Conservation (phyloP, 345 rosid species). For the Cochlearia excelsa region DNA sequence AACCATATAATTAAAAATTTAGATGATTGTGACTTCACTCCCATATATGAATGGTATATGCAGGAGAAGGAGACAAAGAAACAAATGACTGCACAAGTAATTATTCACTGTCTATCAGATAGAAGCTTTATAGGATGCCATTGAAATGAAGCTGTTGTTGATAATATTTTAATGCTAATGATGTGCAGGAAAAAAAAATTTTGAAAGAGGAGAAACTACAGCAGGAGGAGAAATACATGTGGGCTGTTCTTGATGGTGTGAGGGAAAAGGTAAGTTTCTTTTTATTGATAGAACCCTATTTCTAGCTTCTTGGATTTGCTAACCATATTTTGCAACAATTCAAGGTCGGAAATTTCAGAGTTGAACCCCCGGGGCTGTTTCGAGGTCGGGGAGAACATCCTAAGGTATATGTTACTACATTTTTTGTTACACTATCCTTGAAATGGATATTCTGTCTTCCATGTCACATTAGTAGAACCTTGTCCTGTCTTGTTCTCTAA, state of each 20-base stretch:
- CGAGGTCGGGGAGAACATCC: conserved; percentile 99
- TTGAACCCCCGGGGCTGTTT: conserved; percentile 97
- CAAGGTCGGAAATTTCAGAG: conserved; percentile 99
- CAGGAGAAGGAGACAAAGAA: conserved; percentile 73
- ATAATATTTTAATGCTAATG: conserved; percentile 12
- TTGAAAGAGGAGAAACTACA: conserved; percentile 64
- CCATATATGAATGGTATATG: conserved; percentile 87
- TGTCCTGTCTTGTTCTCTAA: conserved; percentile 4
- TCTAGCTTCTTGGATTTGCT: conserved; percentile 6
- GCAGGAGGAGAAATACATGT: conserved; percentile 84
- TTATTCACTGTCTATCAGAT: conserved; percentile 4
- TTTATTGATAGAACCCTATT: conserved; percentile 17
- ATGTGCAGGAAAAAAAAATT: conserved; percentile 79
- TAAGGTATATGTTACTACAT: conserved; percentile 49
- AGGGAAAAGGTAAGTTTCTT: conserved; percentile 72
- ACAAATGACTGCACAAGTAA: conserved; percentile 35
- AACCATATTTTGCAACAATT: conserved; percentile 15
- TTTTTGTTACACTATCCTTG: conserved; percentile 10
- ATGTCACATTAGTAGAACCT: conserved; percentile 7
- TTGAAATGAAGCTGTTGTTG: conserved; percentile 7
- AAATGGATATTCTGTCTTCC: neutral
- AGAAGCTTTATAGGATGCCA: conserved; percentile 6
- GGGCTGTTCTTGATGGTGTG: conserved; percentile 88
- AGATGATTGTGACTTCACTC: conserved; percentile 79
- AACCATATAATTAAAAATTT: conserved; percentile 74